A percentile compares a stretch with the other conserved stretches of the same genome.
These are phyloP conservation scores for Camellia lanceoleosa DNA, from an alignment of 148 eudicot species.

Conservation along the genomic window DNA sequence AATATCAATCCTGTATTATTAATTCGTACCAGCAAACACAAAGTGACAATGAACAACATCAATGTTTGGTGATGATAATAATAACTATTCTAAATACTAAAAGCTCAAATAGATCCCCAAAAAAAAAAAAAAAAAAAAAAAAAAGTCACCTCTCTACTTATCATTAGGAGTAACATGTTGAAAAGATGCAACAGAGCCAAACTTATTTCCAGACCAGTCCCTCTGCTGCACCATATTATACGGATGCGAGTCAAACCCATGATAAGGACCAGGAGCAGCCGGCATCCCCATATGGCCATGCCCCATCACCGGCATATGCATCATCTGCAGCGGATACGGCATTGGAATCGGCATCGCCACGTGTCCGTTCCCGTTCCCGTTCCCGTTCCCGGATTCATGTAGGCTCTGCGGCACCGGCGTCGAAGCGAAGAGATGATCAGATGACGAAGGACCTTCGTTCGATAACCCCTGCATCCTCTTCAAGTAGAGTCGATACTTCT, in stretches of 20 bases:
- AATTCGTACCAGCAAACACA: constrained; percentile 1
- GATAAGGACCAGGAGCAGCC: constrained; percentile 15
- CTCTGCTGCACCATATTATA: constrained; percentile 47
- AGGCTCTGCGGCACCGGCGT: constrained; percentile 44
- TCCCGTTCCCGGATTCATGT: constrained; percentile 23
- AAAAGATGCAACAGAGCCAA: constrained; percentile 17
- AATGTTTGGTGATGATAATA: background rate
- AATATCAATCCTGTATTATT: constrained; percentile 25
- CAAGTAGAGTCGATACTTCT: constrained; percentile 83
- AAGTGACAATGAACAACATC: background rate
- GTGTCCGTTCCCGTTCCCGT: constrained; percentile 21
- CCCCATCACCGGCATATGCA: constrained; percentile 39
- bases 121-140: background rate
- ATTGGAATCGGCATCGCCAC: constrained; percentile 29
- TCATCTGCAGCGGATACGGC: constrained; percentile 40
- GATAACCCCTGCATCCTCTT: constrained; percentile 76
- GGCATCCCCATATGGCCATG: constrained; percentile 30
- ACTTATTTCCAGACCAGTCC: constrained; percentile 41
- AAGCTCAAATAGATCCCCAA: constrained; percentile 6
- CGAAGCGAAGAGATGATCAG: constrained; percentile 41
- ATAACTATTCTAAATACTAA: background rate
- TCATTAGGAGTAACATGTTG: constrained; percentile 31
- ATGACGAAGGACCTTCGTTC: constrained; percentile 34
- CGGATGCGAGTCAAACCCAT: constrained; percentile 28
- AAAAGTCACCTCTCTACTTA: constrained; percentile 24